Conservation (phyloP, 2,329 filamentous ascomycete species). For the Fusarium nodosum region DNA sequence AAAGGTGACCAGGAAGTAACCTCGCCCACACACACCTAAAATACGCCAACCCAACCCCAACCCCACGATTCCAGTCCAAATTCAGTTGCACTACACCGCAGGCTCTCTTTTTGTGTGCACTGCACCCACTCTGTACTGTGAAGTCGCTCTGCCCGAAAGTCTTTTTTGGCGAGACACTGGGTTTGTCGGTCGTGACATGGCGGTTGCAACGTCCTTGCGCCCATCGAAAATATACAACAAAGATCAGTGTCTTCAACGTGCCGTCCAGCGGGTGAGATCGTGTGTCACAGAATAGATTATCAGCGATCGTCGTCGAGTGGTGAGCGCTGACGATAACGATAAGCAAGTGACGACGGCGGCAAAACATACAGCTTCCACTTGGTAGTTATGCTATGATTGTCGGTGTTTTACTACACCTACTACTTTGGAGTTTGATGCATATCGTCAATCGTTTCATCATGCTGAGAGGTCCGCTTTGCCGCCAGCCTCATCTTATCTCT, state of each 20-base stretch:
- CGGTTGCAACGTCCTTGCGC: slow-evolving; percentile 29
- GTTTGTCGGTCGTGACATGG: slow-evolving; percentile 22
- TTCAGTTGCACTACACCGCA: slow-evolving; percentile 9
- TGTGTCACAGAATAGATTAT: slow-evolving; percentile 21
- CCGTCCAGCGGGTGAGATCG: slow-evolving; percentile 8
- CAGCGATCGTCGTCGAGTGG: slow-evolving; percentile 20
- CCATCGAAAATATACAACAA: slow-evolving; percentile 16
- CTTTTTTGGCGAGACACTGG: slow-evolving; percentile 34
- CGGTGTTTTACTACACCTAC: slow-evolving; percentile 3
- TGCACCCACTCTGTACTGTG: slow-evolving; percentile 18
- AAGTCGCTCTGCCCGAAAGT: slow-evolving; percentile 36
- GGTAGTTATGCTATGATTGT: slow-evolving; percentile 5
- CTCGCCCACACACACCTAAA: slow-evolving; percentile 23
- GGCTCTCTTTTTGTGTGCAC: not conserved
- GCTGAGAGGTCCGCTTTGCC: slow-evolving; percentile 27
- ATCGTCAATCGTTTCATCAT: slow-evolving; percentile 28
- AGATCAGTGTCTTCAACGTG: slow-evolving; percentile 6
- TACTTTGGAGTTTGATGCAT: slow-evolving; percentile 6
- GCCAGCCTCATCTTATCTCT: slow-evolving; percentile 33
- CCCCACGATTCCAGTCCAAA: slow-evolving; percentile 20
- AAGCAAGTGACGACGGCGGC: slow-evolving; percentile 39
- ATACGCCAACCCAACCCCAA: slow-evolving; percentile 25
- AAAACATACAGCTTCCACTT: slow-evolving; percentile 17
- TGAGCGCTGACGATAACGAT: slow-evolving; percentile 29
- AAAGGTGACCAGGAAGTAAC: slow-evolving; percentile 9